These are phyloP conservation scores for Aspergillus viridinutans DNA, from an alignment of 2,329 filamentous ascomycete species.

Conservation along the genomic window DNA sequence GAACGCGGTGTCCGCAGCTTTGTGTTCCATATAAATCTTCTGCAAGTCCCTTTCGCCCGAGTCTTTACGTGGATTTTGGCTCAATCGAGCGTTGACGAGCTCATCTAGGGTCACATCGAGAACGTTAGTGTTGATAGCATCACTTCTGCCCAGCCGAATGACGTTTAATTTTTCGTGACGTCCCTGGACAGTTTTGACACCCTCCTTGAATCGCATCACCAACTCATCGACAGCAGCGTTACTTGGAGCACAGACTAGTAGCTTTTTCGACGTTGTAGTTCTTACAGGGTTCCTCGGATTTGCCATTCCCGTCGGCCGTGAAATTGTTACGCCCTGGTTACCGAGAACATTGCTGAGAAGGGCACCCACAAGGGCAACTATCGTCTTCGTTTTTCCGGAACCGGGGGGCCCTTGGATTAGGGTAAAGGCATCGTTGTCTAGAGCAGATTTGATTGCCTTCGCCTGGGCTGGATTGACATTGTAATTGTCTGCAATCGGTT, in stretches of 20 bases:
- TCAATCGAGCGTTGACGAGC: slow-evolving; percentile 71
- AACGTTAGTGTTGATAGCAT: slow-evolving; percentile 86
- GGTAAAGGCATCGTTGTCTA: slow-evolving; percentile 96
- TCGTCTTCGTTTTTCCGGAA: slow-evolving; percentile 98
- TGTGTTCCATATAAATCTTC: slow-evolving; percentile 68
- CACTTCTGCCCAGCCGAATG: slow-evolving; percentile 81
- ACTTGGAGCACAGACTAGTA: slow-evolving; percentile 95
- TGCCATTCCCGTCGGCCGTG: slow-evolving; percentile 39
- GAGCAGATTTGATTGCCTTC: slow-evolving; percentile 82
- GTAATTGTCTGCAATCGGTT: slow-evolving; percentile 69
- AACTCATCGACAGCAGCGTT: slow-evolving; percentile 97
- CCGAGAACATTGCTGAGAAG: slow-evolving; percentile 62
- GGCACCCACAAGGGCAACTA: slow-evolving; percentile 90
- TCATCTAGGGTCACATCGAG: slow-evolving; percentile 91
- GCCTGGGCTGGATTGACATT: slow-evolving; percentile 84
- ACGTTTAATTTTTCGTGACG: slow-evolving; percentile 74
- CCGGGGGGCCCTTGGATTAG: slow-evolving; percentile 93
- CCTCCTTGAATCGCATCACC: slow-evolving; percentile 84
- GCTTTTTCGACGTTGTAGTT: slow-evolving; percentile 63
- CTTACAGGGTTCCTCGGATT: slow-evolving; percentile 30
- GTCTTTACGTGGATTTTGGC: slow-evolving; percentile 41
- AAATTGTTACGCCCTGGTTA: slow-evolving; percentile 46
- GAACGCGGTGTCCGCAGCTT: slow-evolving; percentile 61
- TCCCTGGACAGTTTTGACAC: slow-evolving; percentile 73
- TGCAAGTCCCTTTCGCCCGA: slow-evolving; percentile 50